A percentile compares a stretch with the other conserved stretches of the same genome.
phyloP scores from a whole-genome alignment of 768 basidiomycete species.

The Naganishia vishniacii region DNA sequence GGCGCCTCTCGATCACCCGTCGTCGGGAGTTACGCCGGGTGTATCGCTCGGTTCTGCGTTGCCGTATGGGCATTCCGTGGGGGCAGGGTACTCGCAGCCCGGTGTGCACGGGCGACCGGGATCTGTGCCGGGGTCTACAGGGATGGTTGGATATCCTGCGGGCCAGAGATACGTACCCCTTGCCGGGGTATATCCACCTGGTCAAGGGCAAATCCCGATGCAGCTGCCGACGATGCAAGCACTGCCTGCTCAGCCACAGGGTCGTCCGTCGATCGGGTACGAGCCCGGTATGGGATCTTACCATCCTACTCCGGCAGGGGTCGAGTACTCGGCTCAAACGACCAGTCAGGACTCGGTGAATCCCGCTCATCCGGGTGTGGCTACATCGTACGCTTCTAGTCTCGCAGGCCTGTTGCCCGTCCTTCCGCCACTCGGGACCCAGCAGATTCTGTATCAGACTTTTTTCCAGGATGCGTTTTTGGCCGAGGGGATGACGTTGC shows the following conservation, averaged over 20 bases:
- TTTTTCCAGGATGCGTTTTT: conserved; percentile 40
- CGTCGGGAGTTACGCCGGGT: not conserved
- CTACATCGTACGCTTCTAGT: conserved; percentile 32
- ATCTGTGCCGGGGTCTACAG: not conserved
- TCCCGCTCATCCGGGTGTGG: not conserved
- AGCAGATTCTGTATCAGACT: conserved; percentile 38
- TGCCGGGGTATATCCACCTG: too few relatives aligned
- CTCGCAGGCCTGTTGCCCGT: conserved; percentile 30
- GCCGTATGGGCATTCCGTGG: not conserved
- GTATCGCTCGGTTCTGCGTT: not conserved
- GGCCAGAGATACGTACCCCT: not conserved
- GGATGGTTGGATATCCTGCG: not conserved
- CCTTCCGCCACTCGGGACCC: conserved; percentile 35
- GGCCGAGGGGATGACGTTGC: conserved; percentile 35
- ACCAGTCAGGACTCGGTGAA: conserved; percentile 1
- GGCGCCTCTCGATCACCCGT: not conserved
- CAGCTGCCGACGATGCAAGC: not conserved
- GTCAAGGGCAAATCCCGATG: not conserved
- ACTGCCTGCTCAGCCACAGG: not conserved
- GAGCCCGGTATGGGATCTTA: not conserved
- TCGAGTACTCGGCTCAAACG: not conserved
- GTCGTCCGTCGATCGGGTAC: not conserved
- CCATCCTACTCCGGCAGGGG: not conserved
- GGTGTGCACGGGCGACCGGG: not conserved
- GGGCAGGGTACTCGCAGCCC: not conserved